These are phyloP conservation scores for Eutrema heterophyllum DNA, from an alignment of 345 rosid species.

Conservation along the genomic window DNA sequence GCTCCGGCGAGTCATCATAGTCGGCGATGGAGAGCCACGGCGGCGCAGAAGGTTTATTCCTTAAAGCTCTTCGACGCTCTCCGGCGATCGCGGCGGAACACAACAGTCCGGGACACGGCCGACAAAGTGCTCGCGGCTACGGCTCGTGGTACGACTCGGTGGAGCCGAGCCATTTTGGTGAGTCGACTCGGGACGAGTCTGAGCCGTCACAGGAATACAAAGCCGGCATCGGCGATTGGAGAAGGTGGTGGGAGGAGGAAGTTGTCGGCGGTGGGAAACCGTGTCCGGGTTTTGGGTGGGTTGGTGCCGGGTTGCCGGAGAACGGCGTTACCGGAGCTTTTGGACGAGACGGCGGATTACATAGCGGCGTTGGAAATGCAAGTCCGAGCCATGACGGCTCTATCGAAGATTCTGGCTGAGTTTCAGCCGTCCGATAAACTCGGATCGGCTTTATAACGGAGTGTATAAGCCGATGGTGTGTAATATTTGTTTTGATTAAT, in stretches of 20 bases:
- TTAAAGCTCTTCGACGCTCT: slow-evolving; percentile 69
- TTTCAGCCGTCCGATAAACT: slow-evolving; percentile 8
- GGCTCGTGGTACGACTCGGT: slow-evolving; percentile 76
- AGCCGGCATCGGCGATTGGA: slow-evolving; percentile 22
- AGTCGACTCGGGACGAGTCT: slow-evolving; percentile 61
- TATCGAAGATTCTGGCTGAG: slow-evolving; percentile 42
- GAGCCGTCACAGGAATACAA: slow-evolving; percentile 44
- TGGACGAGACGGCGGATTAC: slow-evolving; percentile 92
- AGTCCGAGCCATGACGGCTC: slow-evolving; percentile 76
- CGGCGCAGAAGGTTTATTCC: slow-evolving; percentile 69
- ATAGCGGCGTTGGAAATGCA: slow-evolving; percentile 98
- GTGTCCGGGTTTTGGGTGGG: slow-evolving; percentile 68
- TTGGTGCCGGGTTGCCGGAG: slow-evolving; percentile 97
- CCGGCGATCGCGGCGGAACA: slow-evolving; percentile 43
- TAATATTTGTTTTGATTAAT: slow-evolving; percentile 6
- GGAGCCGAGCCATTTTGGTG: slow-evolving; percentile 92
- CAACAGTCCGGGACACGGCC: slow-evolving; percentile 75
- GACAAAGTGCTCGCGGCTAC: slow-evolving; percentile 74
- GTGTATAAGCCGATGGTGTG: slow-evolving; percentile 17
- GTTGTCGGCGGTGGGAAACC: slow-evolving; percentile 53
- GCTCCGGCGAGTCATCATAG: slow-evolving; percentile 3
- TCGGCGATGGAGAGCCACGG: slow-evolving; percentile 58
- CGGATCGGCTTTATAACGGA: slow-evolving; percentile 22
- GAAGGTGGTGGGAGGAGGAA: slow-evolving; percentile 45
- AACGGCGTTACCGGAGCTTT: slow-evolving; percentile 74